A percentile compares a stretch with the other conserved stretches of the same genome.
phyloP scores from a whole-genome alignment of 768 basidiomycete species.

The Tulasnella sp. region DNA sequence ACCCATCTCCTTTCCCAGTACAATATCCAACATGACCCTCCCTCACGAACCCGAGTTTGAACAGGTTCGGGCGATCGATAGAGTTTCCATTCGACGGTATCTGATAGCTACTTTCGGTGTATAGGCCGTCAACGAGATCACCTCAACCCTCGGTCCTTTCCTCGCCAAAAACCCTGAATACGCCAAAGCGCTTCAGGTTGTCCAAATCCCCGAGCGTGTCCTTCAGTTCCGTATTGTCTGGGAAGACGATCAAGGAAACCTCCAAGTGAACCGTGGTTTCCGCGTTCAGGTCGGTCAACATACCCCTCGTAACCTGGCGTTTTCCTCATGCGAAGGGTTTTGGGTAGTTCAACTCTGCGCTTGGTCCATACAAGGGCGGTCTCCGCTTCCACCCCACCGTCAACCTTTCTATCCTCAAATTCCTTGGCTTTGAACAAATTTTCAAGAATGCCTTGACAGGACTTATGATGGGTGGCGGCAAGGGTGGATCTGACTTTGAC shows the following conservation, averaged over 20 bases:
- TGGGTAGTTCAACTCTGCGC: constrained; percentile 55
- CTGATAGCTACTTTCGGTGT: constrained; percentile 4
- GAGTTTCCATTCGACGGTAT: neutral
- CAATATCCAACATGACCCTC: constrained; percentile 24
- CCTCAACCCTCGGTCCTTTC: constrained; percentile 48
- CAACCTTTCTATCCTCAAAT: constrained; percentile 73
- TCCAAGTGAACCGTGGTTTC: constrained; percentile 62
- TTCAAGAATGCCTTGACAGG: constrained; percentile 75
- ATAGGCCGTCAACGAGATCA: constrained; percentile 55
- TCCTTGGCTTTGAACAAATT: constrained; percentile 71
- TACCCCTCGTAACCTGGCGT: neutral
- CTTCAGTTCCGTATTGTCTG: constrained; percentile 63
- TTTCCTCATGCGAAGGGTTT: neutral
- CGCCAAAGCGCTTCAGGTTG: constrained; percentile 51
- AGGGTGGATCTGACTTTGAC: constrained; percentile 71
- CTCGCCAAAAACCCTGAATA: constrained; percentile 54
- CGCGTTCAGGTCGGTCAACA: constrained; percentile 46
- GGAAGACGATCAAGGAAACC: constrained; percentile 54
- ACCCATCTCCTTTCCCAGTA: neutral
- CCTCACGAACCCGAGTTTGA: constrained; percentile 58
- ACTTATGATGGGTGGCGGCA: constrained; percentile 64
- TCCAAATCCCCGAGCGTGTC: constrained; percentile 44
- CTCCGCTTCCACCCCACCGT: constrained; percentile 67
- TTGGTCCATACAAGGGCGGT: constrained; percentile 70
- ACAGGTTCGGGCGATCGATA: constrained; percentile 32